Percentiles rank a stretch among this genome's conserved stretches.
Evolutionary conservation across 164 flowering plant species (phyloP).

Genomic region (Chimonanthus praecox): DNA sequence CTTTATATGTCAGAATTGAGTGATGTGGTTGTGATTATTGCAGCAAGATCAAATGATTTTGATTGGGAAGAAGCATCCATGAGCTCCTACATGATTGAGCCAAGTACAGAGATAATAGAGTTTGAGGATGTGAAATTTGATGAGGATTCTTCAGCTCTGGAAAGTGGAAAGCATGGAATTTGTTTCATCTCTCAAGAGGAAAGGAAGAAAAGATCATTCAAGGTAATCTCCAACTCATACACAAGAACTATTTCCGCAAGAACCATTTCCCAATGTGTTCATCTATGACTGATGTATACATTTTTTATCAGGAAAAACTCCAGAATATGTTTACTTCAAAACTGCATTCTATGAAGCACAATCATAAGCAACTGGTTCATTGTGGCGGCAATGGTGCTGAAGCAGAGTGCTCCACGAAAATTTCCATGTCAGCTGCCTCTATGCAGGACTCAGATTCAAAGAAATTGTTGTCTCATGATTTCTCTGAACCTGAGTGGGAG

Average conservation of each 20-base stretch:
- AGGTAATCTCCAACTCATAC: slow-evolving; percentile 28
- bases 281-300: background rate
- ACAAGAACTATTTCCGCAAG: too few relatives aligned
- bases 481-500: slow-evolving; percentile 66
- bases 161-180: background rate
- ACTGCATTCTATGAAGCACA: slow-evolving; percentile 36
- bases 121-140: slow-evolving; percentile 7
- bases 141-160: background rate
- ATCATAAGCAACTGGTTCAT: slow-evolving; percentile 35
- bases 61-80: slow-evolving; percentile 1
- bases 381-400: too few relatives aligned
- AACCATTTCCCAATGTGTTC: background rate
- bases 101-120: background rate
- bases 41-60: slow-evolving; percentile 5
- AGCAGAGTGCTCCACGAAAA: background rate
- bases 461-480: slow-evolving; percentile 13
- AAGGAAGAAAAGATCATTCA: slow-evolving; percentile 31
- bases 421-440: slow-evolving; percentile 7
- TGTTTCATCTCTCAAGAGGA: background rate
- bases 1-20: too few relatives aligned
- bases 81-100: background rate
- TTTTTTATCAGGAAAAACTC: slow-evolving; percentile 34
- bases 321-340: slow-evolving; percentile 36
- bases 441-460: slow-evolving; percentile 7
- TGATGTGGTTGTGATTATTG: background rate